Base-by-base conservation (phyloP, 2,329 filamentous ascomycete genomes). In the Fusarium agapanthi region DNA sequence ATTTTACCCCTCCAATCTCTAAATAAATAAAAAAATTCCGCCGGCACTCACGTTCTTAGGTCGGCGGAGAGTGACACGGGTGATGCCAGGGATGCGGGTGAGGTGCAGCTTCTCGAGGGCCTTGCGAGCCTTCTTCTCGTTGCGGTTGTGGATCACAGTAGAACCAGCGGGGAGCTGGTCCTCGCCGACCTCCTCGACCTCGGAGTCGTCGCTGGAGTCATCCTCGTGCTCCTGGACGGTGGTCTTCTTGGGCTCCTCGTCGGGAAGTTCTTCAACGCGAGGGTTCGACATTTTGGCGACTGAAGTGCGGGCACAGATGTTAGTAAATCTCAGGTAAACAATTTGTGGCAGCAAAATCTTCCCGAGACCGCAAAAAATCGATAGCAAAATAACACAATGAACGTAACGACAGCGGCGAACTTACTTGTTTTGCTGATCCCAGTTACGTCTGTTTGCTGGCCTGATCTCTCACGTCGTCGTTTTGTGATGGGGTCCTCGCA, bases 101-200 rank as follows among this genome's bases (percentile, higher is more conserved):
- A 99, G 88, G 83, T 97, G 95, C 82, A 98, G 91, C 92, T 99
- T 99, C 85, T 95, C 93, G 84, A 99, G 97, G 81, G 95, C 95
- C 91, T 99, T 99, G 87, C 96, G 93, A 80, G 96, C 97, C 92
- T 99, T 99, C 93, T 99, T 99, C 93, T 99, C 96, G 88, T 98
- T 98, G 86, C 96, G 95, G 83, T 94, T 97, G 90, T 98, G 95
- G 82, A 99, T 92, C 80, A 96, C 91, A 81, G 92, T 91, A 81
- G 95, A 93, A 82, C 95, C 96, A 77, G 93, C 92, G 83, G 95
- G 94, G 76, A 89, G 83, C 78, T 90, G 90, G 72, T 90, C 91
- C 84, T 96, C 95, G 79, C 89, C 91, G 79, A 93, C 93, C 79
- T 97, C 93, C 79, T 96, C 95, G 78, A 88, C 91, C 80, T 94